Conservation (phyloP, 306 rosid species). For the Glycyrrhiza uralensis region DNA sequence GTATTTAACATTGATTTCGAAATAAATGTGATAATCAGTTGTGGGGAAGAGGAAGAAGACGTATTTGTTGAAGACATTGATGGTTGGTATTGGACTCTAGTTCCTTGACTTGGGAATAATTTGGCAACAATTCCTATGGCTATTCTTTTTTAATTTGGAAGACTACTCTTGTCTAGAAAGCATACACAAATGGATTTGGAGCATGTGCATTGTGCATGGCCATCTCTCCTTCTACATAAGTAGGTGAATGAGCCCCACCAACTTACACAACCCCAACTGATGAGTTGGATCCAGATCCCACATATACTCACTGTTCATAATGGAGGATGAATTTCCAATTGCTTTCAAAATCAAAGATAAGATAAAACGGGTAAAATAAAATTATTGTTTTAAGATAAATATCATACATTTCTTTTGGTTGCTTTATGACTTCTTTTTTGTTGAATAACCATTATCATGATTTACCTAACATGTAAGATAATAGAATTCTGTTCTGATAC, state of each 20-base stretch:
- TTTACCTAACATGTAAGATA: too few relatives aligned
- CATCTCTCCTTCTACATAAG: background rate
- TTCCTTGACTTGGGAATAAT: conserved; percentile 20
- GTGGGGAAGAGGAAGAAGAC: conserved; percentile 27
- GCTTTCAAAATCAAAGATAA: too few relatives aligned
- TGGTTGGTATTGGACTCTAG: conserved; percentile 30
- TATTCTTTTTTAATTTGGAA: conserved; percentile 8
- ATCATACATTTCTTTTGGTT: too few relatives aligned
- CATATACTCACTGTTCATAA: too few relatives aligned
- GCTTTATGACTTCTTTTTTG: too few relatives aligned
- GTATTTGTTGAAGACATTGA: conserved; percentile 23
- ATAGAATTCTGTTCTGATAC: too few relatives aligned
- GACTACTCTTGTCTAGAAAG: conserved; percentile 22
- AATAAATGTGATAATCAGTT: conserved; percentile 9
- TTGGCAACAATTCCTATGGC: background rate
- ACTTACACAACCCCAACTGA: background rate
- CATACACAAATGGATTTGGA: background rate
- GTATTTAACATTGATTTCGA: conserved; percentile 14
- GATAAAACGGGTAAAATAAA: too few relatives aligned
- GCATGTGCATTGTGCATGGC: background rate
- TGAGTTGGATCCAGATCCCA: background rate
- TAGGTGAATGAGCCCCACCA: background rate
- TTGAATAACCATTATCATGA: too few relatives aligned
- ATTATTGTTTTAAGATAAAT: too few relatives aligned
- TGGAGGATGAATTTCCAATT: too few relatives aligned